Base-by-base conservation (phyloP, 1,284 basidiomycete species). In the Takashimella tepidaria region DNA sequence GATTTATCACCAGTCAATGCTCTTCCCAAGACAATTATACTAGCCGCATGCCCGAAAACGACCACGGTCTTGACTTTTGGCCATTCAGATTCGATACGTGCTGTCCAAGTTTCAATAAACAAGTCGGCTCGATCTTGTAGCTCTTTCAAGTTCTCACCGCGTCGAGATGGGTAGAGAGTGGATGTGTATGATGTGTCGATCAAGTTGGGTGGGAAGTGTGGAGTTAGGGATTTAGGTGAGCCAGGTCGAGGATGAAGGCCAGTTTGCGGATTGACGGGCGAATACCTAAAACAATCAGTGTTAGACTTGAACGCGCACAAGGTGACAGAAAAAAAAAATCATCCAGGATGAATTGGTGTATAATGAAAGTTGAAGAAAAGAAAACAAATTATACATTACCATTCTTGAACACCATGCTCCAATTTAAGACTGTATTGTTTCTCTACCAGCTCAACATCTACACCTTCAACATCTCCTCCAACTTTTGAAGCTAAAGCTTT, bases 1-100 rank as follows among this genome's bases (percentile, higher is more conserved):
- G 21, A 42, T 41, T 55, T 58, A 48, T 71, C 55, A 1, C 69
- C 69, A 5, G 72, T 73, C 40, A 76, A 73, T 37, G 70, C 69
- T 48, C 74, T 54, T 1, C 75, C 75, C 0, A 77, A 56, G 2
- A 73, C 73, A 51, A 77, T 77, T 1, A 77, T 69, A 24, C 68
- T 77, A 5, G 79, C 79, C 1, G 79, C 80, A 62, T 81, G 80
- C 12, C 70, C 72, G 55, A 79, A 77, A 24, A 80, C 64, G 11
- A 78, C 69, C 22, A 78, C 73, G 1, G 63, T 63, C 45, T 66
- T 66, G 10, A 75, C 63, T 0, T 72, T 72, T 3, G 68, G 70
- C 21, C 48, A 55, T 43, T 66, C 58, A 22, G 57, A 68, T 50
- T 76, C 74, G 21, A 71, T 63, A 11, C 70, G 51, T 3, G 51